Evolutionary conservation across 2,329 filamentous ascomycete genomes (phyloP).

Genomic region (Xylaria sp.): DNA sequence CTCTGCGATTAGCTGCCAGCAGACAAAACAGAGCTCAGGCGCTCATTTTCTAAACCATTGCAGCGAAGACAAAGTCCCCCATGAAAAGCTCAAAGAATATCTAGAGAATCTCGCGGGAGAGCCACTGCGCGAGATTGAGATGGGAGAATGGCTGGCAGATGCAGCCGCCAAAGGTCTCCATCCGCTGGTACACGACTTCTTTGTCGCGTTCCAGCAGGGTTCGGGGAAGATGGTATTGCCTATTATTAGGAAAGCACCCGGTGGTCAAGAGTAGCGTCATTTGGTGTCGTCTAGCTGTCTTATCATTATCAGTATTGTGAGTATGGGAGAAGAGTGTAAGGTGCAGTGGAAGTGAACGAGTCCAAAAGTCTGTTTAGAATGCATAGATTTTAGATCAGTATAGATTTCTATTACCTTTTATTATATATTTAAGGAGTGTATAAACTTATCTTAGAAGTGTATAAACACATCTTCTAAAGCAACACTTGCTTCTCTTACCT

Average conservation of each 20-base stretch:
- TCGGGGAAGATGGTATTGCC: slow-evolving; percentile 1
- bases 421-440: no score
- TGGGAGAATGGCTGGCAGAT: slow-evolving; percentile 11
- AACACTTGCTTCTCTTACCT: no score
- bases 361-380: no score
- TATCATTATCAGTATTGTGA: not conserved
- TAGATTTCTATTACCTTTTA: no score
- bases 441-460: no score
- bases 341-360: no score
- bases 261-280: not conserved
- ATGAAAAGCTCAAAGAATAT: not conserved
- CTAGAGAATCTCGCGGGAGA: not conserved
- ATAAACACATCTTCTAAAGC: no score
- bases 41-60: slow-evolving; percentile 15
- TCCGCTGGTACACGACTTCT: not conserved
- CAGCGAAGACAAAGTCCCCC: not conserved
- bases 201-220: not conserved
- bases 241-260: not conserved
- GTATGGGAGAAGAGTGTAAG: no score
- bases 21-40: not conserved
- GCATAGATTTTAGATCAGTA: no score
- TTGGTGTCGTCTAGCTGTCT: not conserved
- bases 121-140: not conserved
- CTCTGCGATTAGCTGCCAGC: not conserved
- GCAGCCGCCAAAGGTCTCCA: not conserved